Conservation (phyloP, 2,329 filamentous ascomycete genomes). For the Dothideomycetes sp. region DNA sequence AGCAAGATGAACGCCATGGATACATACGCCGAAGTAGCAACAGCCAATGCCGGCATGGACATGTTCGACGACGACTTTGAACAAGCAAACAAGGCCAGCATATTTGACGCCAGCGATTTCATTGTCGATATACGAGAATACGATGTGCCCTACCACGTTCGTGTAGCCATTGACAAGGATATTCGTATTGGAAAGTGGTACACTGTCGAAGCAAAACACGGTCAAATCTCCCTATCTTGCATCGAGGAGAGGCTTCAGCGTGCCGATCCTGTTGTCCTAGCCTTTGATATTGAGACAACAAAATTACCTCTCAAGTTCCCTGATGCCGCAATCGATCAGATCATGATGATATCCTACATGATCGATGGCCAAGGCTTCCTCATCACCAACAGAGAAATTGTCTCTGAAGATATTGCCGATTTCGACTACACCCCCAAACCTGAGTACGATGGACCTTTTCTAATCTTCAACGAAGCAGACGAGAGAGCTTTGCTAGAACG, state of each 20-base stretch:
- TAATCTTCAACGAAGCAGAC: constrained; percentile 96
- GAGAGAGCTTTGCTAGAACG: constrained; percentile 81
- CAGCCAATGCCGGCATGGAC: constrained; percentile 75
- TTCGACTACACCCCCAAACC: constrained; percentile 98
- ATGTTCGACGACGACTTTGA: constrained; percentile 78
- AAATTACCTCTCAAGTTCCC: constrained; percentile 96
- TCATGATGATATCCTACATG: constrained; percentile 99
- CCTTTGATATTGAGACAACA: constrained; percentile 98
- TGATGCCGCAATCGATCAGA: constrained; percentile 84
- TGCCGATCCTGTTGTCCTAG: constrained; percentile 94
- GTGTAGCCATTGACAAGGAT: constrained; percentile 93
- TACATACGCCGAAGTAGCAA: constrained; percentile 95
- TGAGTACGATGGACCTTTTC: constrained; percentile 89
- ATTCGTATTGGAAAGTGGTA: constrained; percentile 98
- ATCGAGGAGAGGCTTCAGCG: constrained; percentile 81
- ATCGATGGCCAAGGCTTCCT: constrained; percentile 97
- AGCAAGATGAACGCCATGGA: constrained; percentile 96
- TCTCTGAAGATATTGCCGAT: constrained; percentile 92
- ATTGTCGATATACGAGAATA: constrained; percentile 99
- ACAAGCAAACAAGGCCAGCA: constrained; percentile 55
- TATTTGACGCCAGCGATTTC: constrained; percentile 87
- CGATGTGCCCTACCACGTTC: constrained; percentile 97
- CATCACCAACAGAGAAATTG: constrained; percentile 95
- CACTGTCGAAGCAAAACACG: constrained; percentile 86
- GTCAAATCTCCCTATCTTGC: constrained; percentile 69